Conservation (phyloP, 1,139 yeast genomes). For the Tardiomyces blankii region DNA sequence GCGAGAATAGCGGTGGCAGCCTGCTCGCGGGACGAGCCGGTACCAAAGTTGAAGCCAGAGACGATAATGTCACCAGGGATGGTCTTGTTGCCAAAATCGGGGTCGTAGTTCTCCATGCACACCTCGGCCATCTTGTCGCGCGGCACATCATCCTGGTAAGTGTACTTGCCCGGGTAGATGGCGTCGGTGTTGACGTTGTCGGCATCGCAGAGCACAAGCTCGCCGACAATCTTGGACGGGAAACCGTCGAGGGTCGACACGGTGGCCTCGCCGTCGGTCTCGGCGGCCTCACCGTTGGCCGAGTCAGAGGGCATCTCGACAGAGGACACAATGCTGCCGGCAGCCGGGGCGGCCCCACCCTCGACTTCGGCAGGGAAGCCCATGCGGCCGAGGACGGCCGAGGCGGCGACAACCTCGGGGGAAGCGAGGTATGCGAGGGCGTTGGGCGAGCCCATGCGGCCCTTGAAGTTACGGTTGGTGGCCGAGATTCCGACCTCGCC, state of each 20-base stretch:
- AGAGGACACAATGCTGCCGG: slow-evolving; percentile 37
- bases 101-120: slow-evolving; percentile 97
- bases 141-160: slow-evolving; percentile 94
- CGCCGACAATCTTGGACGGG: slow-evolving; percentile 84
- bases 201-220: slow-evolving; percentile 88
- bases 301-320: slow-evolving; percentile 20
- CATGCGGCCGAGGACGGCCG: slow-evolving; percentile 87
- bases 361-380: slow-evolving; percentile 82
- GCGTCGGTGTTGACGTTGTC: slow-evolving; percentile 98
- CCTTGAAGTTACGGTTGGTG: slow-evolving; percentile 95
- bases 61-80: slow-evolving; percentile 81
- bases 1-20: slow-evolving; percentile 97
- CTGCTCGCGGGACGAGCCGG: slow-evolving; percentile 98
- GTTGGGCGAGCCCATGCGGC: slow-evolving; percentile 97
- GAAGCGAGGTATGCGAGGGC: slow-evolving; percentile 94
- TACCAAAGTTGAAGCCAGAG: slow-evolving; percentile 92
- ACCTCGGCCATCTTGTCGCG: slow-evolving; percentile 95
- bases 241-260: slow-evolving; percentile 78
- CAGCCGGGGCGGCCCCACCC: slow-evolving; percentile 42
- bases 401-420: slow-evolving; percentile 97
- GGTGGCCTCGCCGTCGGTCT: slow-evolving; percentile 29
- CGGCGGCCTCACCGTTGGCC: slow-evolving; percentile 18
- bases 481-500: slow-evolving; percentile 99
- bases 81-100: slow-evolving; percentile 73
- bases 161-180: slow-evolving; percentile 96